Evolutionary conservation across 768 basidiomycete species (phyloP).

Genomic region (Leccinum ochraceum): DNA sequence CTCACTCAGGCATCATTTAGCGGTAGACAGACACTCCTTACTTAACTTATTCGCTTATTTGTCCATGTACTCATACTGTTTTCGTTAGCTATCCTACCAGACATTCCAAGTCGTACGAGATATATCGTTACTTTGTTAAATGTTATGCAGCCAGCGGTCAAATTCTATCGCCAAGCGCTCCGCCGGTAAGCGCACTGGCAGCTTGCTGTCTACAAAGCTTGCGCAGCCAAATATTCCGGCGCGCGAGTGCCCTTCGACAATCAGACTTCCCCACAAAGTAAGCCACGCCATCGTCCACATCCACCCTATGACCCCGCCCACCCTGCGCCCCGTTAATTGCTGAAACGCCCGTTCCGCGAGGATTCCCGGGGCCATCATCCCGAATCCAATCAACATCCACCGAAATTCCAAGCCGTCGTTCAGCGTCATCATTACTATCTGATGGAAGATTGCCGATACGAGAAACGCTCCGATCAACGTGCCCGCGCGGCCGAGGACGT

Average conservation of each 20-base stretch:
- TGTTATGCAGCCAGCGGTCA: conserved; percentile 16
- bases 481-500: conserved; percentile 48
- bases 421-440: conserved; percentile 51
- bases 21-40: not conserved
- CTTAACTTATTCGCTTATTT: not conserved
- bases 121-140: not conserved
- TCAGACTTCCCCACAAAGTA: conserved; percentile 21
- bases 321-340: conserved; percentile 25
- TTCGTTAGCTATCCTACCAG: not conserved
- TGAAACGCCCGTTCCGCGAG: conserved; percentile 42
- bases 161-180: conserved; percentile 12
- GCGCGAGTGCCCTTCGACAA: conserved; percentile 25
- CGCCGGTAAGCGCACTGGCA: conserved; percentile 12
- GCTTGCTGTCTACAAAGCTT: conserved; percentile 4
- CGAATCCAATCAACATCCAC: conserved; percentile 48
- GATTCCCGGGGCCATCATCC: conserved; percentile 54
- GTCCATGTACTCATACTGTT: not conserved
- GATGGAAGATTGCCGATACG: conserved; percentile 57
- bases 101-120: not conserved
- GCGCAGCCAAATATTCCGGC: conserved; percentile 12
- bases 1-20: not conserved
- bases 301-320: conserved; percentile 35
- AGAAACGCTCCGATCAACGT: conserved; percentile 56
- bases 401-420: conserved; percentile 45
- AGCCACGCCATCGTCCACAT: conserved; percentile 38